Evolutionary conservation across 2,329 filamentous ascomycete genomes (phyloP), one percentile per base, ranked within the genome.

Genomic region (Colletotrichum sp.): DNA sequence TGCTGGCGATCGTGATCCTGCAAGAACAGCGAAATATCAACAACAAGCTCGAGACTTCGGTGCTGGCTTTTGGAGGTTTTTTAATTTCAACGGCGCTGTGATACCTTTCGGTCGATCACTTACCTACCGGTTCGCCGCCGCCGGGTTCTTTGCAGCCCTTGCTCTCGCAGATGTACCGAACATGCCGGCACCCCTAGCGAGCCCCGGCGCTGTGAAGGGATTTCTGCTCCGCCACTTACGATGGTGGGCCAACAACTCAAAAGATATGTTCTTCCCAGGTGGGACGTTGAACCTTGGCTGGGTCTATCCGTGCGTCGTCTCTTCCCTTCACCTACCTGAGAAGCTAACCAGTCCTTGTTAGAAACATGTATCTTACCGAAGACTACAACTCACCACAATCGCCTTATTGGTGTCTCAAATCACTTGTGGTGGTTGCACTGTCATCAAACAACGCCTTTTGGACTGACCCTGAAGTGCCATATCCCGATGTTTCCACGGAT

Each of bases 241-340:
- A 38, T 38, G 15, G 93, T 96, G 94, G 94, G 92, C 94, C 79
- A 92, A 89, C 0, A 93, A 95, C 78, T 86, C 89, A 28, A 36
- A 38, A 24, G 90, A 94, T 7, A 32, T 60, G 16, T 32, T 60
- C 57, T 60, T 13, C 28, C 26, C 57, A 60, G 57, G 32, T 26
- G 26, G 26, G 15, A 60, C 57, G 1, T 2, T 60, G 9, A 60
- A 60, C 16, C 24, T 60, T 15, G 57, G 57, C 57, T 60, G 26
- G 57, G 21, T 60, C 9, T 30, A 60, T 28, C 24, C 8, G 57
- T 60, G 57, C 16, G 57, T 60, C 26, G 15, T 9, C 18, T 2
- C 21, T 26, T 8, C 1, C 18, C 1, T 9, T 32, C 24, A 10
- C 52, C 21, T 6, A 21, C 3, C 10, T 18, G 21, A 60, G 24